Conservation (phyloP, 495 filamentous ascomycete genomes). For the Xylaria intraflava region DNA sequence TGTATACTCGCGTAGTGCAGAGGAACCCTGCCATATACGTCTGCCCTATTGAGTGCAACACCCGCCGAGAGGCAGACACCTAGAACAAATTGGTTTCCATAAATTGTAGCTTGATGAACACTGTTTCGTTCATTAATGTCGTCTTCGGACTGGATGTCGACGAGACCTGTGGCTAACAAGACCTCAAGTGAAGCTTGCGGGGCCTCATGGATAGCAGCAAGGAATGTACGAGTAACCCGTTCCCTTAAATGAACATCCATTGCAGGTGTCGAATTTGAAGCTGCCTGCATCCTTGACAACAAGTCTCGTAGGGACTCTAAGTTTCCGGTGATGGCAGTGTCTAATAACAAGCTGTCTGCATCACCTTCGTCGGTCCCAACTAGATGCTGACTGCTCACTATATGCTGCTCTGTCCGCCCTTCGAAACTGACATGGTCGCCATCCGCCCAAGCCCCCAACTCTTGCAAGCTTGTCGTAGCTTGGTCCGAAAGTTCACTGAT, state of each 20-base stretch:
- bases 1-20: conserved; percentile 96
- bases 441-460: conserved; percentile 93
- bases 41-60: conserved; percentile 69
- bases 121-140: conserved; percentile 97
- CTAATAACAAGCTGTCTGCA: conserved; percentile 78
- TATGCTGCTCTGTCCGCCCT: conserved; percentile 51
- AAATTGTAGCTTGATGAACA: conserved; percentile 89
- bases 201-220: conserved; percentile 80
- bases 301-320: conserved; percentile 47
- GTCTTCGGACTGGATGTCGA: conserved; percentile 83
- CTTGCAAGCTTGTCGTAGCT: conserved; percentile 84
- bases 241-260: conserved; percentile 49
- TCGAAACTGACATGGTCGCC: conserved; percentile 85
- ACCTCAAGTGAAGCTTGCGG: conserved; percentile 67
- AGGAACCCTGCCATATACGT: conserved; percentile 91
- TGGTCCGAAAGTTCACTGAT: conserved; percentile 95
- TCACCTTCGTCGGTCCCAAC: conserved; percentile 74
- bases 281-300: conserved; percentile 42
- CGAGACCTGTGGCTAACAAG: conserved; percentile 70
- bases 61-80: conserved; percentile 59
- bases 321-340: conserved; percentile 76
- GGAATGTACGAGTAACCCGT: conserved; percentile 78
- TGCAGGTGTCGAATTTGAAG: conserved; percentile 30
- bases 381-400: conserved; percentile 54
- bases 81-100: conserved; percentile 71